phyloP scores from a whole-genome alignment of 257 asterid genomes.

The Solanum rostratum region DNA sequence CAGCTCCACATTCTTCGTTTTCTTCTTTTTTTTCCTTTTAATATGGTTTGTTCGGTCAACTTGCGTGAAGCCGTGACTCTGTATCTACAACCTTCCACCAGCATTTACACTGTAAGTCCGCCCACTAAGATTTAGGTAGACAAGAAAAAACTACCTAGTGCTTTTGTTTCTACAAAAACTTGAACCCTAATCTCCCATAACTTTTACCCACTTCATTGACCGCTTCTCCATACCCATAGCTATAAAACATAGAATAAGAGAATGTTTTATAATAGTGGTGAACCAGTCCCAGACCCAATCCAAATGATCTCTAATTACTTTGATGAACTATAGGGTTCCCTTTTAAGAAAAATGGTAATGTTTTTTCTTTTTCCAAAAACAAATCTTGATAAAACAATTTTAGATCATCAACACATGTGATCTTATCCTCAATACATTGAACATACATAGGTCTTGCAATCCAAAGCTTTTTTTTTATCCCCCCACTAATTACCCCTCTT shows the following conservation, averaged over 20 bases:
- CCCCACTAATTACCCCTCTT: neutral
- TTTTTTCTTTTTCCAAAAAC: neutral
- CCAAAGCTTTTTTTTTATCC: neutral
- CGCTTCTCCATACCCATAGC: neutral
- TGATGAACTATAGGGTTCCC: neutral
- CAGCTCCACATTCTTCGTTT: neutral
- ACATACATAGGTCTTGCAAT: neutral
- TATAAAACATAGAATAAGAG: neutral
- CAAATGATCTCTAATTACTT: neutral
- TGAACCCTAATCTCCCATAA: neutral
- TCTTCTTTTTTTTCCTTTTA: neutral
- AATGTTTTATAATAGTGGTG: neutral
- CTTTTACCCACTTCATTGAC: neutral
- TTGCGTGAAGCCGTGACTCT: neutral
- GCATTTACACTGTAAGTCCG: neutral
- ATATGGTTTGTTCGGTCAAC: neutral
- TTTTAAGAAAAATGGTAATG: neutral
- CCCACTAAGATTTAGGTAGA: neutral
- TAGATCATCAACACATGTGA: neutral
- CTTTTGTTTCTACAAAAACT: neutral
- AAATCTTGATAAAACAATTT: neutral
- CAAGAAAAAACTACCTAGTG: neutral
- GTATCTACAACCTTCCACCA: neutral
- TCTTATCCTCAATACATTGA: neutral
- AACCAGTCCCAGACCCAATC: neutral